These are phyloP conservation scores for Gymnopilus junonius DNA, from an alignment of 768 basidiomycete species.

Conservation along the genomic window DNA sequence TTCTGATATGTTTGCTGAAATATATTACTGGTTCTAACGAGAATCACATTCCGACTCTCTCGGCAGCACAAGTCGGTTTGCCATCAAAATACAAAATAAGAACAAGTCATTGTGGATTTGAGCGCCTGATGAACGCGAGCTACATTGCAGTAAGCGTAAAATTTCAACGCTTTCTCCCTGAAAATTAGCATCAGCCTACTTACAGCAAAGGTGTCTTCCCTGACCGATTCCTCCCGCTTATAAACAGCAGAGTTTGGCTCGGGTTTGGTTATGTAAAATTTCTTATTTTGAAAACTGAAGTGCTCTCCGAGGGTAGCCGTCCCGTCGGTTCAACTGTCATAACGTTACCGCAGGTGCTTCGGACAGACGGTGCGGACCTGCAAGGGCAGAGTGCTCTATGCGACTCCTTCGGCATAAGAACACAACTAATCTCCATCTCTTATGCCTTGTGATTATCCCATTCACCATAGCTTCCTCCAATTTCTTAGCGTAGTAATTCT, in stretches of 20 bases:
- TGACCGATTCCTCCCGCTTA: neutral
- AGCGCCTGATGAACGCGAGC: neutral
- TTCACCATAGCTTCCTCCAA: neutral
- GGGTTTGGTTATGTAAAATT: neutral
- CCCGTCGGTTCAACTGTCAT: neutral
- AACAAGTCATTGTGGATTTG: neutral
- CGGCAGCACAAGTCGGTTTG: constrained; percentile 16
- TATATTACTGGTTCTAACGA: neutral
- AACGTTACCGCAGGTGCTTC: constrained; percentile 13
- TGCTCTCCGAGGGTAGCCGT: constrained; percentile 11
- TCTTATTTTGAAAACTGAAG: neutral
- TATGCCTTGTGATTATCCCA: neutral
- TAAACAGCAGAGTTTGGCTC: neutral
- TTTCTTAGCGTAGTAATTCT: neutral
- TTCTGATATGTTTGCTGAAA: neutral
- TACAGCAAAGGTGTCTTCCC: too few species aligned
- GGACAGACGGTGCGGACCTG: neutral
- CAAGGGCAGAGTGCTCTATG: constrained; percentile 4
- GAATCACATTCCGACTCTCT: constrained; percentile 19
- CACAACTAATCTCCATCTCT: neutral
- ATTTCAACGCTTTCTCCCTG: too few species aligned
- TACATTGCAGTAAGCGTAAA: neutral
- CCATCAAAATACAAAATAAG: constrained; percentile 15
- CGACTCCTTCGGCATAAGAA: constrained; percentile 16
- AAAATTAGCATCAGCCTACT: too few species aligned